Percentiles rank a stretch among this genome's conserved stretches.
Evolutionary conservation across 345 rosid species (phyloP).

Genomic region (Salix exigua): DNA sequence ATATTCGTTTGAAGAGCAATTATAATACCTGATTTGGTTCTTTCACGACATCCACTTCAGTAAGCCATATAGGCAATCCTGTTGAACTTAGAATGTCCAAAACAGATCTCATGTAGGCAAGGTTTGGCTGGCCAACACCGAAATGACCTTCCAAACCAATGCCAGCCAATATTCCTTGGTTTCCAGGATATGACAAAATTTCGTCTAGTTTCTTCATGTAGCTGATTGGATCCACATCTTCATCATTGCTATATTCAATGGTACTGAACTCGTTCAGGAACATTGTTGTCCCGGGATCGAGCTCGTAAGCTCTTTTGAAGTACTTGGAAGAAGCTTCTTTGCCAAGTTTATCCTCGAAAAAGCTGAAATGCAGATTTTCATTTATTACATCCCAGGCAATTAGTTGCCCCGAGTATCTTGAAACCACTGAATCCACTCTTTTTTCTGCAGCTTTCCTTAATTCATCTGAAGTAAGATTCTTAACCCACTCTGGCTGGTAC

Average conservation of each 20-base stretch:
- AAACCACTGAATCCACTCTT: conserved; percentile 59
- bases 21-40: conserved; percentile 44
- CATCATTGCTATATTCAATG: conserved; percentile 46
- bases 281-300: conserved; percentile 52
- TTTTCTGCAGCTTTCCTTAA: conserved; percentile 39
- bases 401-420: conserved; percentile 60
- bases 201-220: conserved; percentile 46
- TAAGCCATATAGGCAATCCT: conserved; percentile 73
- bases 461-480: conserved; percentile 34
- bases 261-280: conserved; percentile 82
- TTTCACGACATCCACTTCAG: conserved; percentile 53
- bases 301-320: conserved; percentile 37
- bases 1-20: not conserved
- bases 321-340: conserved; percentile 47
- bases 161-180: conserved; percentile 37
- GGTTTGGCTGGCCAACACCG: conserved; percentile 42
- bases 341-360: conserved; percentile 70
- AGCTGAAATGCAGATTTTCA: conserved; percentile 74
- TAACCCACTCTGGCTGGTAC: conserved; percentile 69
- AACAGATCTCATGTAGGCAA: conserved; percentile 69
- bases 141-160: conserved; percentile 87
- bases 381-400: conserved; percentile 88
- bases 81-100: conserved; percentile 57
- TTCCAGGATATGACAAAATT: conserved; percentile 51
- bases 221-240: conserved; percentile 25